A percentile compares a stretch with the other conserved stretches of the same genome.
Evolutionary conservation across 23 red algal genomes (phyloP).

Genomic region (Cyanidioschyzon merolae): DNA sequence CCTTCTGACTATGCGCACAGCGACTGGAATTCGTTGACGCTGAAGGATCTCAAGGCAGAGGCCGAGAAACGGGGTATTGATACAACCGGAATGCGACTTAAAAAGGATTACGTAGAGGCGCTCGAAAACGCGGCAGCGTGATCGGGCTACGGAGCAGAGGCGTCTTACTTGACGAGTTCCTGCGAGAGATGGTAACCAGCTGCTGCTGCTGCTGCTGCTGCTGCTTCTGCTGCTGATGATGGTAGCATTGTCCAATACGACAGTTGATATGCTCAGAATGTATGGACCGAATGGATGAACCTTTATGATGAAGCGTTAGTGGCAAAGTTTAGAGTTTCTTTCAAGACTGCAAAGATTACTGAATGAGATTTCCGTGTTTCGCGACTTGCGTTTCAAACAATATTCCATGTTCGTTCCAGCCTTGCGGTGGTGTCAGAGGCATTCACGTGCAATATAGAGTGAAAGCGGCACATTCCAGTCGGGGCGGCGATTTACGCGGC

Average conservation of each 20-base stretch:
- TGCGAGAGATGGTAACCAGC: too few species aligned
- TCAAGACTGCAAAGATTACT: not conserved
- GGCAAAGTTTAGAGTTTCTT: not conserved
- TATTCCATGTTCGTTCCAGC: not conserved
- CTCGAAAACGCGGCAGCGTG: not conserved
- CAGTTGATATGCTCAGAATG: too few species aligned
- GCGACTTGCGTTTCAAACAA: not conserved
- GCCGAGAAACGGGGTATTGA: conserved; percentile 1
- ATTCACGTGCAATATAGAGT: too few species aligned
- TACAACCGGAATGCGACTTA: not conserved
- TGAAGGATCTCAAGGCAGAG: conserved; percentile 15
- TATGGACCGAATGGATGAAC: too few species aligned
- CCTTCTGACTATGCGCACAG: not conserved
- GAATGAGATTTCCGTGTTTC: not conserved
- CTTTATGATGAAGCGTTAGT: not conserved
- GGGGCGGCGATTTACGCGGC: too few species aligned
- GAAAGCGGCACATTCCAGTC: too few species aligned
- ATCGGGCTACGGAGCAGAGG: too few species aligned
- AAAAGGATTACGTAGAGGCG: conserved; percentile 12
- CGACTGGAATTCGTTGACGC: not conserved
- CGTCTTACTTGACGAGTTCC: too few species aligned
- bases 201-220: too few species aligned
- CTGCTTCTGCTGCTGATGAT: too few species aligned
- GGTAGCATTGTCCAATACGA: too few species aligned
- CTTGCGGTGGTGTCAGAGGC: not conserved